Conservation (phyloP, 805 yeast genomes). For the Wickerhamiella cacticola region DNA sequence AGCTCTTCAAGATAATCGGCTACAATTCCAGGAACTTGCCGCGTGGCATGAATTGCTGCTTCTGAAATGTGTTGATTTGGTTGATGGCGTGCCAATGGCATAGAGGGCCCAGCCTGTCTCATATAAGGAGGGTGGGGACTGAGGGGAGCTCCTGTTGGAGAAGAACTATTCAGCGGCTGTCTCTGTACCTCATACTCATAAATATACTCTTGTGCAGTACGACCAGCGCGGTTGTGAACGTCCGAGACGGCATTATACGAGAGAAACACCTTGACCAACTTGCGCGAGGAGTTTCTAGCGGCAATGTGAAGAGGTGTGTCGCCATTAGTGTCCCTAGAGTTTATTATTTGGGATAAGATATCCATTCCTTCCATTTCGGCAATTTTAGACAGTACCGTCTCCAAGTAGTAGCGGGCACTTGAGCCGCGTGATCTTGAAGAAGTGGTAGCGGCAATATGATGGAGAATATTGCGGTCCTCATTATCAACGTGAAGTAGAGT, state of each 20-base stretch:
- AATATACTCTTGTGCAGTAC: conserved; percentile 32
- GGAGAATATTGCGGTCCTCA: conserved; percentile 62
- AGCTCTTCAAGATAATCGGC: conserved; percentile 28
- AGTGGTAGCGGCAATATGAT: conserved; percentile 67
- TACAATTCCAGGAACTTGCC: conserved; percentile 19
- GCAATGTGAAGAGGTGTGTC: conserved; percentile 81
- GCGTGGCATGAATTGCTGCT: conserved; percentile 15
- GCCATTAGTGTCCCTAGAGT: conserved; percentile 71
- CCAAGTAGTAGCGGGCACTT: conserved; percentile 74
- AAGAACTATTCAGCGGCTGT: conserved; percentile 18
- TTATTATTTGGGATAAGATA: conserved; percentile 36
- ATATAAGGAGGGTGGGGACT: conserved; percentile 20
- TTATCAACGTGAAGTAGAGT: conserved; percentile 71
- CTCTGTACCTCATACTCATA: conserved; percentile 25
- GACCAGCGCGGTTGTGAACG: conserved; percentile 33
- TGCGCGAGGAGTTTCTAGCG: conserved; percentile 40
- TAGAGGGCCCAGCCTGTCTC: not conserved
- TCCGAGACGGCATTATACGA: conserved; percentile 39
- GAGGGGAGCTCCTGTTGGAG: conserved; percentile 8
- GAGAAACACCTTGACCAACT: conserved; percentile 34
- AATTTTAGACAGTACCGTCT: conserved; percentile 59
- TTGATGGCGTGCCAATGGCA: conserved; percentile 9
- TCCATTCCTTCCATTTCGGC: conserved; percentile 52
- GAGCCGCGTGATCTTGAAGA: conserved; percentile 56
- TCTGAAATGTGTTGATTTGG: conserved; percentile 21